Base-by-base conservation (phyloP, 2,329 filamentous ascomycete genomes). In the Epicoccum sorghinum region DNA sequence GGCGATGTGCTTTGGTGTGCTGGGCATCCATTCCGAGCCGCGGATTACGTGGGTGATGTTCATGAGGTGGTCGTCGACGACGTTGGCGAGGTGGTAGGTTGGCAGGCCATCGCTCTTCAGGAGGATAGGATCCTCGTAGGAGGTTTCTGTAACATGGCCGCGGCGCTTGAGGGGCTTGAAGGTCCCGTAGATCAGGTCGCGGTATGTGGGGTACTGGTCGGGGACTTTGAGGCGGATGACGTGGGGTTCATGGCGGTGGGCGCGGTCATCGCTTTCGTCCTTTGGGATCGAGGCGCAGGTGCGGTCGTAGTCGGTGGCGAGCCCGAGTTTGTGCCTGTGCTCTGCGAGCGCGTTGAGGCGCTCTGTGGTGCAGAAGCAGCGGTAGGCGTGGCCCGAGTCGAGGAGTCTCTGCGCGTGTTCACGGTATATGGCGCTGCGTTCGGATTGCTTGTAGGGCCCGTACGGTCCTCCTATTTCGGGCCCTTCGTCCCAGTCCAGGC, bases 11-110 rank as follows among this genome's bases (percentile, higher is more conserved):
- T 89, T 90, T 0, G 93, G 92, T 0, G 95, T 98, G 0, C 93
- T 96, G 30, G 93, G 86, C 77, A 99, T 89, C 95, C 95, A 99
- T 83, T 99, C 95, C 82, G 89, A 88, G 47, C 93, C 95, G 37
- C 95, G 87, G 54, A 99, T 90, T 12, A 99, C 95, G 74, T 98
- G 93, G 0, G 93, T 97, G 62, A 99, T 96, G 55, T 90, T 79
- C 95, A 99, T 99, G 56, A 89, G 80, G 73, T 97, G 91, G 69
- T 99, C 95, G 69, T 99, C 95, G 4, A 99, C 88, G 7, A 99
- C 93, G 69, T 98, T 99, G 4, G 95, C 95, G 57, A 99, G 88
- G 74, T 99, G 95, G 69, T 99, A 99, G 0, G 96, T 99, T 0
- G 95, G 95, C 60, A 89, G 89, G 0, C 92, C 93, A 71, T 99